A percentile compares a stretch with the other conserved stretches of the same genome.
These are phyloP conservation scores for Endoconidiophora laricicola DNA, from an alignment of 2,329 filamentous ascomycete species.

Conservation along the genomic window DNA sequence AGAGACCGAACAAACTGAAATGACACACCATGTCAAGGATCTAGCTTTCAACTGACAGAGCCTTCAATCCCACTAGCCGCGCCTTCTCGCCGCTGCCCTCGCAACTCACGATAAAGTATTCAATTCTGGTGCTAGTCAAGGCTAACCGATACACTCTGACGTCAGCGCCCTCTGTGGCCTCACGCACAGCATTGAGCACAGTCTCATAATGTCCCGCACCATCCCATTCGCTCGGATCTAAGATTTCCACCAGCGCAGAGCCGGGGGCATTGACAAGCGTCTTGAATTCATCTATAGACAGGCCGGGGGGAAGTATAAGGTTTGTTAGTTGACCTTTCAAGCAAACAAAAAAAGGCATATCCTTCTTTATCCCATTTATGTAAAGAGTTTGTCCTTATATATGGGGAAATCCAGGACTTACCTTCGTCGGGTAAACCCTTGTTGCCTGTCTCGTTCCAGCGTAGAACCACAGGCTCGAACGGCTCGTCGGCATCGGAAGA, in stretches of 20 bases:
- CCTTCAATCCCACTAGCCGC: conserved; percentile 61
- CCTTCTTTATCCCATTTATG: background rate
- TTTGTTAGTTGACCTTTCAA: background rate
- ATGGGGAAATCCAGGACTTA: conserved; percentile 22
- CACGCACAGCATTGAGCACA: conserved; percentile 51
- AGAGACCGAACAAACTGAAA: no score
- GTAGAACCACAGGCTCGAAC: conserved; percentile 60
- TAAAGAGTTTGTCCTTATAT: background rate
- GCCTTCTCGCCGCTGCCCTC: conserved; percentile 37
- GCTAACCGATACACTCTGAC: conserved; percentile 60
- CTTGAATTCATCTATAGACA: conserved; percentile 46
- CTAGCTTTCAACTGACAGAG: conserved; percentile 49
- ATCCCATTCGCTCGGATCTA: conserved; percentile 59
- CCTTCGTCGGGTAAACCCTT: conserved; percentile 43
- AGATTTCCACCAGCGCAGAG: conserved; percentile 43
- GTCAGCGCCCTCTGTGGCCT: conserved; percentile 45
- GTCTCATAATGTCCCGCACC: conserved; percentile 49
- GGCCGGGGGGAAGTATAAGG: no score
- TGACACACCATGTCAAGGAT: no score
- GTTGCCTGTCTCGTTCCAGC: conserved; percentile 34
- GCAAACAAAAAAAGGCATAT: background rate
- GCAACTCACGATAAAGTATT: conserved; percentile 66
- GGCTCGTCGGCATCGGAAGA: conserved; percentile 72
- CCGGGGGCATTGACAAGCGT: conserved; percentile 39
- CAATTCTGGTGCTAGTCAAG: conserved; percentile 35